Percentiles rank a stretch among this genome's conserved stretches.
phyloP scores from a whole-genome alignment of 257 asterid genomes.

The Salvia miltiorrhiza region DNA sequence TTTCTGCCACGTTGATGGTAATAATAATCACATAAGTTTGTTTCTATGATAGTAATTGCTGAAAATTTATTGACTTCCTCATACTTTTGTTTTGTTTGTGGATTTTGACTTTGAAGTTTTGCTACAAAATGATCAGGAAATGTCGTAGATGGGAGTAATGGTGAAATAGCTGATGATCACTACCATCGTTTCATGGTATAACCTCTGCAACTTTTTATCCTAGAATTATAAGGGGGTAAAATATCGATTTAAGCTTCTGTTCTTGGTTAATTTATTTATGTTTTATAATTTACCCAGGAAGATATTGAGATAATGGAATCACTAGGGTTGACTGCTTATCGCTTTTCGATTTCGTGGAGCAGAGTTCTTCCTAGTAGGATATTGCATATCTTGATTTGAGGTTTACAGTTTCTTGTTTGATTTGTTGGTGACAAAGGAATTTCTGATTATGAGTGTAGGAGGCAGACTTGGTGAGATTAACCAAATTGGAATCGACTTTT shows the following conservation, averaged over 20 bases:
- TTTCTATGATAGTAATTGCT: background rate
- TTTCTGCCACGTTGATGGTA: slow-evolving; percentile 48
- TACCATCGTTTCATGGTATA: slow-evolving; percentile 75
- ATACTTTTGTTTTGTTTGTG: background rate
- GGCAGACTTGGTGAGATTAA: slow-evolving; percentile 62
- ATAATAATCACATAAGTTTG: too few species aligned
- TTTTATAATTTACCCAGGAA: slow-evolving; percentile 39
- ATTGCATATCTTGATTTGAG: background rate
- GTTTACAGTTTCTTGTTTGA: background rate
- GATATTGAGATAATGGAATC: slow-evolving; percentile 63
- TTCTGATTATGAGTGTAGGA: slow-evolving; percentile 38
- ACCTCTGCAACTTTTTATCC: background rate
- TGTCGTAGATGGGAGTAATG: slow-evolving; percentile 51
- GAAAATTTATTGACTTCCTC: background rate
- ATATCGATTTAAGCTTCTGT: background rate
- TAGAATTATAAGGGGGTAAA: background rate
- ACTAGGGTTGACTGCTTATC: slow-evolving; percentile 63
- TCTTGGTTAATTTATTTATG: background rate
- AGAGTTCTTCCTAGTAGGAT: slow-evolving; percentile 74
- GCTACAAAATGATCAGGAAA: slow-evolving; percentile 33
- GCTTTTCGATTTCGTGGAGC: slow-evolving; percentile 85
- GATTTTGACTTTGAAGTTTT: background rate
- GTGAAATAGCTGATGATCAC: slow-evolving; percentile 69
- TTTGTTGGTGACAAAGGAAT: background rate
- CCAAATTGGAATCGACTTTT: slow-evolving; percentile 44